These are phyloP conservation scores for Pyrenophora teres DNA, from an alignment of 2,329 filamentous ascomycete genomes.

Conservation along the genomic window DNA sequence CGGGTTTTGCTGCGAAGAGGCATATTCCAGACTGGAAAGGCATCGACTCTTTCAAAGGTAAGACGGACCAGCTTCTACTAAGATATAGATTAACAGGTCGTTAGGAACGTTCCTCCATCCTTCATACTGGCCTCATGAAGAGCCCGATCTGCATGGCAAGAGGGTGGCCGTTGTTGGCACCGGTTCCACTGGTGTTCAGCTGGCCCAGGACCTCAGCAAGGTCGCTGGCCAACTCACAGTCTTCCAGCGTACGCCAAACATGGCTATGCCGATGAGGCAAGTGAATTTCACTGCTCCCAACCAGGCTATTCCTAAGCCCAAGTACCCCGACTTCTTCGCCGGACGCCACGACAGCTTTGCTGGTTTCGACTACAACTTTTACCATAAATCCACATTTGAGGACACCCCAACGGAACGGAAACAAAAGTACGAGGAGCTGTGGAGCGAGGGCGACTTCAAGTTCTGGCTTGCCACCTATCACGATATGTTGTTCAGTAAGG, in stretches of 20 bases:
- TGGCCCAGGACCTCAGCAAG: constrained; percentile 62
- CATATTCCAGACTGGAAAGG: constrained; percentile 51
- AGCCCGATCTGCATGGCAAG: constrained; percentile 60
- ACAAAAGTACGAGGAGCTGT: constrained; percentile 25
- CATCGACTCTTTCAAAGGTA: constrained; percentile 33
- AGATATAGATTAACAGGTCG: background rate
- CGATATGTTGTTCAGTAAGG: constrained; percentile 43
- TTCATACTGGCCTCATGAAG: constrained; percentile 62
- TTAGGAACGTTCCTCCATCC: constrained; percentile 55
- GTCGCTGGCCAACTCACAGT: constrained; percentile 57
- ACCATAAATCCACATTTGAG: constrained; percentile 25
- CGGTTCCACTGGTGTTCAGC: constrained; percentile 66
- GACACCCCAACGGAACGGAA: constrained; percentile 22
- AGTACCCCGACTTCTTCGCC: constrained; percentile 28
- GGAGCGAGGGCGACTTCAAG: constrained; percentile 26
- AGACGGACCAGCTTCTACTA: background rate
- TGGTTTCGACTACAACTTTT: constrained; percentile 29
- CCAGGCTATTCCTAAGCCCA: constrained; percentile 48
- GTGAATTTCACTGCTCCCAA: constrained; percentile 36
- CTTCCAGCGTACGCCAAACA: constrained; percentile 65
- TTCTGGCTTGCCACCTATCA: constrained; percentile 39
- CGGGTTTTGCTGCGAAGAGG: constrained; percentile 54
- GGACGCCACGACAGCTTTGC: constrained; percentile 14
- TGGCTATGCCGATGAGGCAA: constrained; percentile 31
- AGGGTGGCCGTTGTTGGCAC: constrained; percentile 63